Percentiles rank a stretch among this genome's conserved stretches.
Conservation (phyloP, 164 flowering plant genomes). For the Dillenia suffruticosa region DNA sequence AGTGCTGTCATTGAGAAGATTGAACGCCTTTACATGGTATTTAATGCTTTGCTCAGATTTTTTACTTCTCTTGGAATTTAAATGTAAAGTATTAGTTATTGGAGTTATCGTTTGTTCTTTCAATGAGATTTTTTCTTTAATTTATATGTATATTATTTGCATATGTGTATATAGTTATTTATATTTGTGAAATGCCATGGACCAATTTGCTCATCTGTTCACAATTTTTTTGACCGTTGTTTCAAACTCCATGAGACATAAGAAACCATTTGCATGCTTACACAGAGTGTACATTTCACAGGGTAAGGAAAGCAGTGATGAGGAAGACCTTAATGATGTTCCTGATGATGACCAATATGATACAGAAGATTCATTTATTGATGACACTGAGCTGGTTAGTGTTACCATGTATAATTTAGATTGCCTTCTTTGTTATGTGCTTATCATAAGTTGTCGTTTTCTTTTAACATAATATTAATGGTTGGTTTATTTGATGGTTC, state of each 20-base stretch:
- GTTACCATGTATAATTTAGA: neutral
- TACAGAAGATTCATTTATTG: slow-evolving; percentile 96
- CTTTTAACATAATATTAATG: slow-evolving; percentile 3
- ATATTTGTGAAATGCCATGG: no score
- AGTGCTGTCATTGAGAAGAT: slow-evolving; percentile 97
- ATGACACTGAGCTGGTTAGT: slow-evolving; percentile 94
- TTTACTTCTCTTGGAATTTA: neutral
- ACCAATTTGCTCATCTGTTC: no score
- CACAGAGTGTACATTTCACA: slow-evolving; percentile 16
- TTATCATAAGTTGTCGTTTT: neutral
- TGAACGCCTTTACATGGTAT: slow-evolving; percentile 91
- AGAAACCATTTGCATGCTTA: no score
- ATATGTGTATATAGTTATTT: no score
- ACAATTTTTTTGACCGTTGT: no score
- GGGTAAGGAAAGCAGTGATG: slow-evolving; percentile 95
- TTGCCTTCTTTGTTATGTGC: neutral
- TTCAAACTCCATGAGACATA: no score
- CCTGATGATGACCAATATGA: slow-evolving; percentile 99
- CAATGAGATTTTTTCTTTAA: no score
- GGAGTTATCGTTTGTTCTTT: neutral
- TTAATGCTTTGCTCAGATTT: neutral
- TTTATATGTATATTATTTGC: no score
- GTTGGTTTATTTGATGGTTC: slow-evolving; percentile 20
- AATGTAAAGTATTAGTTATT: neutral
- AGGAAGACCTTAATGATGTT: slow-evolving; percentile 73